Base-by-base conservation (phyloP, 2,329 filamentous ascomycete species). In the Diaporthe aspalathi region DNA sequence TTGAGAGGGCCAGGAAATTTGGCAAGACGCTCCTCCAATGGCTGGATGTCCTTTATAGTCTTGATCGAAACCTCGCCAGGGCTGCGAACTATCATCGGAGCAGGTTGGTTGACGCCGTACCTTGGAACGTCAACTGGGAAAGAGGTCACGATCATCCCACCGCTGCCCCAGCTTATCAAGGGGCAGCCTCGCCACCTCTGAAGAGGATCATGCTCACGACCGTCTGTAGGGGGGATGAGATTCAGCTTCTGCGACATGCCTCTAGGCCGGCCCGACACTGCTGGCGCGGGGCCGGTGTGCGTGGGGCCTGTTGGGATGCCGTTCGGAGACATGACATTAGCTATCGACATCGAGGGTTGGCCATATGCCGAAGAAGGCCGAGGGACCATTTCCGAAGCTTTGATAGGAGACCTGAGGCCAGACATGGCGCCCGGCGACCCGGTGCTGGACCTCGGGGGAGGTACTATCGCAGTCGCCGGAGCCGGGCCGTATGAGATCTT, bases 1-100 rank as follows among this genome's bases (percentile, higher is more conserved):
- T 92, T 94, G 35, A 99, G 84, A 3, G 97, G 96, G 0, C 96
- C 96, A 0, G 96, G 96, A 77, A 98, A 98, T 75, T 91, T 94
- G 22, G 90, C 87, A 62, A 96, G 83, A 2, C 91, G 88, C 43
- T 96, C 94, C 29, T 89, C 85, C 11, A 94, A 83, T 5, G 93
- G 90, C 54, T 93, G 84, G 38, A 94, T 85, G 53, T 94, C 90
- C 78, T 92, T 96, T 73, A 93, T 87, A 75, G 89, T 92, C 73
- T 90, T 88, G n/a, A 95, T 84, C 76, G 91, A 94, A 29, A 98
- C 89, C 75, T 95, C 93, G 2, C 96, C 96, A 22, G 94, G 90
- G 56, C 89, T 93, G 60, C 94, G 91, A 77, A 96, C 91, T 74
- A 98, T 92, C 83, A 92, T 92, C 0, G 95, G 94, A 9, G 88